Evolutionary conservation across 2,329 filamentous ascomycete species (phyloP), one percentile per base, ranked within the genome.

Genomic region (Penicillium sumatraense): DNA sequence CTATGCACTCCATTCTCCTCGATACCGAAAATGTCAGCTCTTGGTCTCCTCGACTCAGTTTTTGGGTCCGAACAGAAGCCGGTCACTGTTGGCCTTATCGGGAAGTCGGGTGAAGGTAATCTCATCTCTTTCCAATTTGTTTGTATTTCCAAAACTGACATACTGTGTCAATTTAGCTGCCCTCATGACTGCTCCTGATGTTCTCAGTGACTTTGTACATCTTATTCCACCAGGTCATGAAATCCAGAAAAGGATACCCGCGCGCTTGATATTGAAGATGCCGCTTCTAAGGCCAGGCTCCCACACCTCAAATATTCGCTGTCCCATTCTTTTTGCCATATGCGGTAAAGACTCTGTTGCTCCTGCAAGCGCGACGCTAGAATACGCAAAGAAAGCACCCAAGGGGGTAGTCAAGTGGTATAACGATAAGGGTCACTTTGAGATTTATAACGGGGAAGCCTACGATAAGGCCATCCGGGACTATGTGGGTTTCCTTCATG

Each of bases 371-470:
- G 36, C 49, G 27, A 44, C 49, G 9, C 13, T 54, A 13, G 26
- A 23, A n/a, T 54, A 54, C 26, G 51, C 51, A 16, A 41, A 54
- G 21, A 24, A 14, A 29, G 51, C 51, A 8, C 35, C 51, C 10
- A 49, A 49, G 16, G 51, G 51, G 3, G 44, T 49, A 23, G 20
- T 54, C 21, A 44, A 49, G 44, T 24, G n/a, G 24, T 49, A 48
- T 42, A 26, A 24, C 9, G 42, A 49, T 16, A 21, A 49, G 35
- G 51, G 51, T 9, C 51, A 54, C 23, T 54, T 54, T 24, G 51
- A 54, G 51, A 49, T 54, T 49, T 54, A 54, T 20, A 44, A 49
- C 13, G 51, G 44, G 11, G 24, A 41, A 2, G 31, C 51, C 13
- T 54, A 42, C 20, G 21, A 54, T n/a, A 49, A 35, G n/a, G 49